A percentile compares a stretch with the other conserved stretches of the same genome.
Evolutionary conservation across 2,329 filamentous ascomycete genomes (phyloP).

Genomic region (Colletotrichum australisinense): DNA sequence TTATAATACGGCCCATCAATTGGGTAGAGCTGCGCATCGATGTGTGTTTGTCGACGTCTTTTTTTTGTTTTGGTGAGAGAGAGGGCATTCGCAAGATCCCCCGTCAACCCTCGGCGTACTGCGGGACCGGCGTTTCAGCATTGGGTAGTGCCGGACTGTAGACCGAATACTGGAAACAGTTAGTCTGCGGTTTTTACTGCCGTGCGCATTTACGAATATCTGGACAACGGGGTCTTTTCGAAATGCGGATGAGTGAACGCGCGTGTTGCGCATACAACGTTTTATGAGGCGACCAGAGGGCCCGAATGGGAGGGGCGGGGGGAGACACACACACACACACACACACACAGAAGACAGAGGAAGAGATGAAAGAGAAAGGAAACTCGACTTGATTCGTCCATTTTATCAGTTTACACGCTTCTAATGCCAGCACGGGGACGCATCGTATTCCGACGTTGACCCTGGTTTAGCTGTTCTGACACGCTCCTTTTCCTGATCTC

Average conservation of each 20-base stretch:
- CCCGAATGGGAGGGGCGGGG: neutral
- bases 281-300: constrained; percentile 16
- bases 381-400: constrained; percentile 9
- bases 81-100: neutral
- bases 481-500: no score
- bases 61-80: constrained; percentile 12
- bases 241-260: neutral
- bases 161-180: neutral
- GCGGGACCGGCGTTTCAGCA: constrained; percentile 19
- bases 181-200: neutral
- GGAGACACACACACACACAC: neutral
- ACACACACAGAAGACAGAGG: neutral
- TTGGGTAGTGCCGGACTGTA: neutral
- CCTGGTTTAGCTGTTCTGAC: constrained; percentile 34
- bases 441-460: no score
- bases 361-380: neutral
- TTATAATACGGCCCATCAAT: constrained; percentile 25
- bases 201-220: neutral
- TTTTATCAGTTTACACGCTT: constrained; percentile 32
- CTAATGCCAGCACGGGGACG: constrained; percentile 36
- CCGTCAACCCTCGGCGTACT: neutral
- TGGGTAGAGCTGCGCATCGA: constrained; percentile 33
- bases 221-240: neutral
- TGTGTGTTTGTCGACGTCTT: constrained; percentile 23
- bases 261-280: constrained; percentile 2